Conservation (phyloP, 2,329 filamentous ascomycete species). For the Huntiella savannae region DNA sequence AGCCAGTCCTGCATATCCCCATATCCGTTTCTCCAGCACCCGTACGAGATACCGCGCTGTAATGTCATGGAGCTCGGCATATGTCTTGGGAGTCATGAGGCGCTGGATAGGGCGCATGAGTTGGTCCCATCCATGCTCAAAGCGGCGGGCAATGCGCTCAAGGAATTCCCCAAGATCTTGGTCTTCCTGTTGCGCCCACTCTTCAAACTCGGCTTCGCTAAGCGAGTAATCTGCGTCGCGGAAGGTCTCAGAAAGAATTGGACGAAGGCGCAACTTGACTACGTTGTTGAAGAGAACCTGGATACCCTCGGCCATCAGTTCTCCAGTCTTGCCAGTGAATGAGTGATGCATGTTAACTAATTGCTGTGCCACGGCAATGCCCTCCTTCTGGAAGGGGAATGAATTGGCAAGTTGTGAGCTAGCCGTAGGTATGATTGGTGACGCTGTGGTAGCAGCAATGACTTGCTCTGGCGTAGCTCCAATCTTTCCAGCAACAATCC, state of each 20-base stretch:
- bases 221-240: conserved; percentile 75
- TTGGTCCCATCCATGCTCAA: conserved; percentile 69
- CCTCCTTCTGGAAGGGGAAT: conserved; percentile 69
- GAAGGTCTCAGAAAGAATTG: conserved; percentile 74
- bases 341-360: conserved; percentile 49
- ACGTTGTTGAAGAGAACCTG: conserved; percentile 76
- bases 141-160: conserved; percentile 59
- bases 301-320: conserved; percentile 69
- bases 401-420: conserved; percentile 35
- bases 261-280: conserved; percentile 65
- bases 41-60: conserved; percentile 58
- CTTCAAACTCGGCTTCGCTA: conserved; percentile 39
- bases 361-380: conserved; percentile 45
- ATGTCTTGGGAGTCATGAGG: conserved; percentile 61
- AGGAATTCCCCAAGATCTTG: conserved; percentile 29
- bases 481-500: conserved; percentile 59
- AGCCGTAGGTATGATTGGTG: conserved; percentile 13
- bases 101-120: conserved; percentile 72
- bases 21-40: conserved; percentile 73
- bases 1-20: conserved; percentile 58
- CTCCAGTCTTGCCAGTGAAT: conserved; percentile 60
- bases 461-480: conserved; percentile 22
- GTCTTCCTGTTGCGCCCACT: conserved; percentile 30
- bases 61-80: conserved; percentile 53
- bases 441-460: neutral